Conservation (phyloP, 805 yeast genomes). For the Starmera caribaea region DNA sequence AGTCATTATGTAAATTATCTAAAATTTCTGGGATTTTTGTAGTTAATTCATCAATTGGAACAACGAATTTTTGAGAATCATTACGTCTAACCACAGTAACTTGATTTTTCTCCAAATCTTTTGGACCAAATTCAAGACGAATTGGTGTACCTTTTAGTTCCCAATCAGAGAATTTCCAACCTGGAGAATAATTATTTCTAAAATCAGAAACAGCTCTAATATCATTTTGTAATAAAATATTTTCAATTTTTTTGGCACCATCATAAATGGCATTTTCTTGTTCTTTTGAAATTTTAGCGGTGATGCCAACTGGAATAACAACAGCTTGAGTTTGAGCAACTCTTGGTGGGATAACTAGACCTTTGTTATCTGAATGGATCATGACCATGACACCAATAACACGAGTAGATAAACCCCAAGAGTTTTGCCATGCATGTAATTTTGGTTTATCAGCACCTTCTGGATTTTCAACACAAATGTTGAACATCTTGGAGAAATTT, state of each 20-base stretch:
- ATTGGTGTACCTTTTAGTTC: conserved; percentile 95
- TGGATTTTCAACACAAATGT: conserved; percentile 92
- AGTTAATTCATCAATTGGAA: conserved; percentile 58
- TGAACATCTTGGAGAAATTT: conserved; percentile 97
- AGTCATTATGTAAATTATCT: conserved; percentile 69
- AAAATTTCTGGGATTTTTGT: conserved; percentile 62
- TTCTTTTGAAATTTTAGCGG: conserved; percentile 74
- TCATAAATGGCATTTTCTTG: conserved; percentile 58
- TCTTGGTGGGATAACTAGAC: conserved; percentile 95
- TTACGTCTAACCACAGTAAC: conserved; percentile 92
- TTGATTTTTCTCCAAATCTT: conserved; percentile 72
- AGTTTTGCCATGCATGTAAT: conserved; percentile 87
- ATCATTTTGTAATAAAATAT: conserved; percentile 45
- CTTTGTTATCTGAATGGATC: conserved; percentile 98
- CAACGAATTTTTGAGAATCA: conserved; percentile 62
- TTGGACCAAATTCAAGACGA: conserved; percentile 94
- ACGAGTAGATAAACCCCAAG: conserved; percentile 99
- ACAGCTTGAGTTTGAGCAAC: conserved; percentile 90
- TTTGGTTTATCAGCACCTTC: conserved; percentile 82
- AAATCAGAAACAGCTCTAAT: conserved; percentile 78
- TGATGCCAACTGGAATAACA: conserved; percentile 90
- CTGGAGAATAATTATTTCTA: conserved; percentile 93
- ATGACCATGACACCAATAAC: conserved; percentile 99
- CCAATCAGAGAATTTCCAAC: conserved; percentile 97
- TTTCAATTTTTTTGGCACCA: conserved; percentile 64